phyloP scores from a whole-genome alignment of 176 grass and related monocot genomes.

The Oryza officinalis region DNA sequence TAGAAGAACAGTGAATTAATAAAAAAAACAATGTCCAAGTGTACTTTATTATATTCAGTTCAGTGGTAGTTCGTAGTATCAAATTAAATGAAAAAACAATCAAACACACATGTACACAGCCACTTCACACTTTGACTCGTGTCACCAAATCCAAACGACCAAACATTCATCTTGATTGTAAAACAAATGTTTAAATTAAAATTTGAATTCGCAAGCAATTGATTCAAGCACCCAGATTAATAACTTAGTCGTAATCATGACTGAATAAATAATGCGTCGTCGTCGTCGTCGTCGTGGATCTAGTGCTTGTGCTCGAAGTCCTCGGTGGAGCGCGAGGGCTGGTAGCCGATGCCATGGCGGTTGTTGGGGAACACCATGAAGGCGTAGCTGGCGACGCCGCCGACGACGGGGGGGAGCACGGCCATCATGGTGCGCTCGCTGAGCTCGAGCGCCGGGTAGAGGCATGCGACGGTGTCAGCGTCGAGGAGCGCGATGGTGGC shows the following conservation, averaged over 20 bases:
- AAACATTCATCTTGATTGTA: too few species aligned
- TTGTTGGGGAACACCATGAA: conserved; percentile 73
- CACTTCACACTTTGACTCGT: not conserved
- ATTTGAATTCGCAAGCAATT: not conserved
- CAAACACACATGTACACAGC: not conserved
- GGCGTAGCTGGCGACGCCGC: conserved; percentile 52
- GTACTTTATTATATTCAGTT: not conserved
- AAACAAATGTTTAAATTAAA: not conserved
- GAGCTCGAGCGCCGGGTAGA: conserved; percentile 62
- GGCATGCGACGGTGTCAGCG: conserved; percentile 52
- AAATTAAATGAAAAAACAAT: not conserved
- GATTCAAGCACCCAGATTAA: not conserved
- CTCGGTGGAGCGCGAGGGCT: conserved; percentile 38
- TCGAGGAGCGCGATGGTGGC: conserved; percentile 65
- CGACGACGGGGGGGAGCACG: conserved; percentile 64
- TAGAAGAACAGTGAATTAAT: not conserved
- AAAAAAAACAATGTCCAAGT: too few species aligned
- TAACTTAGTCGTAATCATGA: not conserved
- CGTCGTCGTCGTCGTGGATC: not conserved
- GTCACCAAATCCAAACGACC: not conserved
- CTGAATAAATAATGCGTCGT: not conserved
- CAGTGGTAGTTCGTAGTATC: too few species aligned
- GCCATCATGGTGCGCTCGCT: conserved; percentile 53
- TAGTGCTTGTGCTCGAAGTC: conserved; percentile 44
- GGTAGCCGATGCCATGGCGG: conserved; percentile 74